Base-by-base conservation (phyloP, 208 protist species). In the Acanthamoeba lenticulata region DNA sequence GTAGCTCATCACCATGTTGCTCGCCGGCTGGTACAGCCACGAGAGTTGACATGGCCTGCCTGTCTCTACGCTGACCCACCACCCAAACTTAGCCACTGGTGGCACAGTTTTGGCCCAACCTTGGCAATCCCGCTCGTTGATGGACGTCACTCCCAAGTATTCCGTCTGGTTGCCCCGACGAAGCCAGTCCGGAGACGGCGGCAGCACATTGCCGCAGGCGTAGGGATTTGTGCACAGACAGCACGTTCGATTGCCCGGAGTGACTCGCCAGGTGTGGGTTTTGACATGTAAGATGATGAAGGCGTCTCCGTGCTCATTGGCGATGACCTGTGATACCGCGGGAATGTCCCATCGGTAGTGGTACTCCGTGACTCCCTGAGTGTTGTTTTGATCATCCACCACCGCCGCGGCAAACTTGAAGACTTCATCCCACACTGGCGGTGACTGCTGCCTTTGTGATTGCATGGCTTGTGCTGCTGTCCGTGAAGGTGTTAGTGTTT, bases 261-360 rank as follows among this genome's bases (percentile, higher is more conserved):
- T 89, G 44, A 89, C 81, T 1, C 81, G 81, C 81, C 81, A 89
- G 81, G 81, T 89, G 81, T 89, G 27, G 81, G 0, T 89, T 44
- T 89, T 89, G 81, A 89, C 81, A 44, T 89, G 0, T 3, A 89
- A 19, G 81, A 89, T 89, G 81, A 60, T 89, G 81, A 65, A 89
- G 81, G 45, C 36, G 42, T 89, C 42, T 5, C 81, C 81, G 21
- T n/a, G 38, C 44, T 89, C 44, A 44, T 89, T 89, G 81, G 81
- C 36, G 15, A 55, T 9, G 44, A 89, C 81, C 52, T 89, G 81
- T 3, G 81, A 5, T 9, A 89, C 81, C 27, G 81, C 81, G 5
- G 81, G 81, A 9, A 89, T 57, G 81, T 89, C 81, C 81, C 81
- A 89, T 9, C 81, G 44, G 81, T 89, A 89, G 81, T 89, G 81